Base-by-base conservation (phyloP, 2,329 filamentous ascomycete genomes). In the Sporothrix euskadiensis region DNA sequence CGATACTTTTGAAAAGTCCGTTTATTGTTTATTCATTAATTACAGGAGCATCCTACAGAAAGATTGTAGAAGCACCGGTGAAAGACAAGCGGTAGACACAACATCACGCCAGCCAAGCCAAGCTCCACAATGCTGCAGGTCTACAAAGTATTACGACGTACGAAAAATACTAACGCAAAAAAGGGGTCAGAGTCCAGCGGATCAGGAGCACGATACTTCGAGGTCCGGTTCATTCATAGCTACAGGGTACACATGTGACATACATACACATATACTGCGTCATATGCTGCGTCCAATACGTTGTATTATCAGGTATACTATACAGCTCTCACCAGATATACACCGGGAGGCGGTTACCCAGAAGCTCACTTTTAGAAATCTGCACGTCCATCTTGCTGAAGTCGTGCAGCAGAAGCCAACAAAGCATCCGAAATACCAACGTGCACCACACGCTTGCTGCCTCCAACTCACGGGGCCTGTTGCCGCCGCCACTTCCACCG, bases 321-420 rank as follows among this genome's bases (percentile, higher is more conserved):
- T 10, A 30, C 10, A 19, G 57, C 12, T 44, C 4, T 74, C 54
- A 75, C 52, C 49, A 69, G 35, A 89, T 86, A 74, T 86, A 89
- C 10, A 89, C 86, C 0, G 87, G 86, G 81, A 89, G 82, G 4
- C 87, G 83, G 75, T 84, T 88, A 1, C 86, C 87, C 47, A 85
- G 76, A 4, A 88, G 79, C 79, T 88, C 86, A 74, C 85, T 86
- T 78, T 87, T 87, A 61, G 84, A 80, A 2, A 86, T 78, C 78
- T 88, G 86, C 10, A 85, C 81, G 72, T 89, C 87, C 74, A 83
- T 81, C 77, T 85, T 86, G 78, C 87, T 81, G 71, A 89, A 88
- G 76, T 89, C 86, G 76, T 89, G 87, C 74, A 89, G 79, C 79
- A 86, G 82, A 71, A 88, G 79, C 88, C 87, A 88, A 77, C 86